phyloP scores from a whole-genome alignment of 2,329 filamentous ascomycete species.

The Diplodia scrobiculata region DNA sequence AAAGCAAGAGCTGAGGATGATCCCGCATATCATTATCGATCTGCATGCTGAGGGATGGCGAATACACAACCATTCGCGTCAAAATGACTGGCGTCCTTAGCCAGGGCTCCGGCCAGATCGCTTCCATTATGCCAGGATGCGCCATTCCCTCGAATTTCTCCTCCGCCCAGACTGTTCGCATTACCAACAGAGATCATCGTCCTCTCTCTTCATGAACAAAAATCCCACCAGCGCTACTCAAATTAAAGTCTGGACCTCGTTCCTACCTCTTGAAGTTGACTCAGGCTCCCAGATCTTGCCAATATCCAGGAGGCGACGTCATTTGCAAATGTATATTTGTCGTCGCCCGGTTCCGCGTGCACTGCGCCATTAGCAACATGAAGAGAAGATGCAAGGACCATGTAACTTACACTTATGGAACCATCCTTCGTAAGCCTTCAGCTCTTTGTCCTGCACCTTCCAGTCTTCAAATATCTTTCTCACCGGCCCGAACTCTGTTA shows the following conservation, averaged over 20 bases:
- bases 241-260: conserved; percentile 42
- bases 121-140: background rate
- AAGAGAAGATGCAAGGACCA: background rate
- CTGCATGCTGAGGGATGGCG: background rate
- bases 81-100: background rate
- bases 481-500: conserved; percentile 66
- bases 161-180: background rate
- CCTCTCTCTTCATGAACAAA: background rate
- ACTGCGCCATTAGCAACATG: conserved; percentile 34
- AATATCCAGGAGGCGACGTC: conserved; percentile 45
- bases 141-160: background rate
- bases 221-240: conserved; percentile 2
- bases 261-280: conserved; percentile 34
- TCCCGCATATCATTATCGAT: background rate
- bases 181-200: background rate
- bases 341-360: conserved; percentile 43
- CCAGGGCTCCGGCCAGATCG: background rate
- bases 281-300: conserved; percentile 39
- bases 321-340: conserved; percentile 41
- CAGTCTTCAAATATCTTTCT: conserved; percentile 64
- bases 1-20: background rate
- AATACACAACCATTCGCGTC: background rate
- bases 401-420: conserved; percentile 66
- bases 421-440: conserved; percentile 73
- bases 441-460: conserved; percentile 65